These are phyloP conservation scores for Oidium heveae DNA, from an alignment of 2,329 filamentous ascomycete genomes.

Conservation along the genomic window DNA sequence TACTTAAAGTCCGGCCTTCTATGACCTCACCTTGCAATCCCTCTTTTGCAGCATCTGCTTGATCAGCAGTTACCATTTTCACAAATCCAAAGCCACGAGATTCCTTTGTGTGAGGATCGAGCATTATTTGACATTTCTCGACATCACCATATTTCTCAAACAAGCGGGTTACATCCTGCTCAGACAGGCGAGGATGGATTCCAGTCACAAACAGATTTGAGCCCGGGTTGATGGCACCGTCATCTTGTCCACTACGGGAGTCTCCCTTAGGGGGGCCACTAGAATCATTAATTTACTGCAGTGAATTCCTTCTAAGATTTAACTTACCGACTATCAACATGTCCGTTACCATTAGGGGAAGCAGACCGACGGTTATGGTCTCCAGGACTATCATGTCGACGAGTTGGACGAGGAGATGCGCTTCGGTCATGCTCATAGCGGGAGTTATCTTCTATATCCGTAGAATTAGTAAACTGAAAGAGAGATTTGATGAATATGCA, in stretches of 20 bases:
- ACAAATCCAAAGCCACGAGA: conserved; percentile 98
- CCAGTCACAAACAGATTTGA: conserved; percentile 98
- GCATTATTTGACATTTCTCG: conserved; percentile 99
- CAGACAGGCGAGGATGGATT: conserved; percentile 76
- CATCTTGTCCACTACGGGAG: conserved; percentile 27
- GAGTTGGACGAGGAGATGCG: conserved; percentile 32
- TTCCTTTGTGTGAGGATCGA: conserved; percentile 93
- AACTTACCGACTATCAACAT: conserved; percentile 20
- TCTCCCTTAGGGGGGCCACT: conserved; percentile 27
- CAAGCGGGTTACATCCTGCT: conserved; percentile 75
- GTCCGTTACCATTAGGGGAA: conserved; percentile 29
- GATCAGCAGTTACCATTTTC: conserved; percentile 89
- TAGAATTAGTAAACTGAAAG: conserved; percentile 5
- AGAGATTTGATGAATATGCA: neutral
- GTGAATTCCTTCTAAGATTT: neutral
- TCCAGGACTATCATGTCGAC: conserved; percentile 28
- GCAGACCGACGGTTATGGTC: conserved; percentile 37
- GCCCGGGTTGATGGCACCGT: conserved; percentile 68
- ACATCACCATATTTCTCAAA: conserved; percentile 98
- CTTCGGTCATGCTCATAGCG: conserved; percentile 44
- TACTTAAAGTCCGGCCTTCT: conserved; percentile 86
- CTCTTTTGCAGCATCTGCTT: conserved; percentile 92
- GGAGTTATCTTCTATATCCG: conserved; percentile 29
- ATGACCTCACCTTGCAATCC: conserved; percentile 85
- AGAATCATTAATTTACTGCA: conserved; percentile 1